These are phyloP conservation scores for Botryotinia convoluta DNA, from an alignment of 2,329 filamentous ascomycete species.

Conservation along the genomic window DNA sequence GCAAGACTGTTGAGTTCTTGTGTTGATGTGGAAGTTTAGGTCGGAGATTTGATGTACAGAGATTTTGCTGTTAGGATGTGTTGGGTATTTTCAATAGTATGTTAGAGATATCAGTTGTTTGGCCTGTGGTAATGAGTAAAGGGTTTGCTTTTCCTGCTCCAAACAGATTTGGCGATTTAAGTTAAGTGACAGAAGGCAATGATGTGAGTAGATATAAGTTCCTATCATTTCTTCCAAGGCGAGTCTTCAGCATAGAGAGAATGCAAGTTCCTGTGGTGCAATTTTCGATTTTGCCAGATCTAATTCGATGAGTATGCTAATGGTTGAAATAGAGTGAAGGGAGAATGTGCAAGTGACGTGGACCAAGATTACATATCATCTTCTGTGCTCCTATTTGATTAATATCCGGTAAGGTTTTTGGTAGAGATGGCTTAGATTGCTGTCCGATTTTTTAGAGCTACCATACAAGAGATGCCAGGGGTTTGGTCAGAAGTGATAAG, in stretches of 20 bases:
- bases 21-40: not conserved
- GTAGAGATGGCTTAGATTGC: not conserved
- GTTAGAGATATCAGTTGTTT: not conserved
- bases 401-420: not conserved
- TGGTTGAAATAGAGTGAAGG: not conserved
- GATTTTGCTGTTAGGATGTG: not conserved
- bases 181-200: not conserved
- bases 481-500: not conserved
- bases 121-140: not conserved
- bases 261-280: not conserved
- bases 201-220: not conserved
- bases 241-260: not conserved
- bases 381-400: not conserved
- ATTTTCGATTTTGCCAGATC: not conserved
- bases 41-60: not conserved
- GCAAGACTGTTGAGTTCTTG: not conserved
- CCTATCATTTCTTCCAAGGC: not conserved
- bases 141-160: not conserved
- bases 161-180: not conserved
- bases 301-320: not conserved
- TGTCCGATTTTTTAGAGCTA: not conserved
- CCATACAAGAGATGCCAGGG: not conserved
- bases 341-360: not conserved
- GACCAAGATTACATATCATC: not conserved
- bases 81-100: not conserved